Conservation (phyloP, 2,329 filamentous ascomycete genomes). For the Emericellopsis cladophorae region DNA sequence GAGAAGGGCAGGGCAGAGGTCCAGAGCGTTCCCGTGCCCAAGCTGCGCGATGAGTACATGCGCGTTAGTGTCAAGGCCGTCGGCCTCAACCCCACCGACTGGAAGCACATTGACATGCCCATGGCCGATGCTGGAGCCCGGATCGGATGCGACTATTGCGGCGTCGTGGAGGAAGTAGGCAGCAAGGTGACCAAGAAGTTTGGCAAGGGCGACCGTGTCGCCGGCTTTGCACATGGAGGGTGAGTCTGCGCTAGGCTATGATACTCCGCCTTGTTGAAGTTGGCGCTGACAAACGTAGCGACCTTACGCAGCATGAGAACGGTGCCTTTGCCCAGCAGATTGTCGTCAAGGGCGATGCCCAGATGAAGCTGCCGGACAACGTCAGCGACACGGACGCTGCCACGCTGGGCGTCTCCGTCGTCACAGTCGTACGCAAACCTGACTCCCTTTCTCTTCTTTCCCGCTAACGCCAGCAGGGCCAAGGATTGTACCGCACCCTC, state of each 20-base stretch:
- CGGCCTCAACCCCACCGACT: slow-evolving; percentile 21
- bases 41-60: slow-evolving; percentile 9
- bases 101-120: slow-evolving; percentile 14
- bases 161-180: slow-evolving; percentile 32
- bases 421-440: slow-evolving; percentile 19
- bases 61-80: slow-evolving; percentile 19
- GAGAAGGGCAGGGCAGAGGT: not conserved
- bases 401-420: slow-evolving; percentile 24
- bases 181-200: slow-evolving; percentile 24
- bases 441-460: not conserved
- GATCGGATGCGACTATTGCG: slow-evolving; percentile 32
- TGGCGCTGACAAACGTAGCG: not conserved
- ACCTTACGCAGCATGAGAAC: slow-evolving; percentile 17
- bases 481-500: slow-evolving; percentile 33
- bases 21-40: not conserved
- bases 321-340: slow-evolving; percentile 29
- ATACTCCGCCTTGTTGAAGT: not conserved
- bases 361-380: slow-evolving; percentile 29
- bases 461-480: slow-evolving; percentile 11
- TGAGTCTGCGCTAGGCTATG: not conserved
- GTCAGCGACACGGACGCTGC: slow-evolving; percentile 33
- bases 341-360: slow-evolving; percentile 23
- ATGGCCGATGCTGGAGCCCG: slow-evolving; percentile 6
- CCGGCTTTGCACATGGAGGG: slow-evolving; percentile 24
- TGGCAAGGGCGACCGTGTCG: slow-evolving; percentile 33